Base-by-base conservation (phyloP, 345 rosid genomes). In the Carallia pectinifolia region DNA sequence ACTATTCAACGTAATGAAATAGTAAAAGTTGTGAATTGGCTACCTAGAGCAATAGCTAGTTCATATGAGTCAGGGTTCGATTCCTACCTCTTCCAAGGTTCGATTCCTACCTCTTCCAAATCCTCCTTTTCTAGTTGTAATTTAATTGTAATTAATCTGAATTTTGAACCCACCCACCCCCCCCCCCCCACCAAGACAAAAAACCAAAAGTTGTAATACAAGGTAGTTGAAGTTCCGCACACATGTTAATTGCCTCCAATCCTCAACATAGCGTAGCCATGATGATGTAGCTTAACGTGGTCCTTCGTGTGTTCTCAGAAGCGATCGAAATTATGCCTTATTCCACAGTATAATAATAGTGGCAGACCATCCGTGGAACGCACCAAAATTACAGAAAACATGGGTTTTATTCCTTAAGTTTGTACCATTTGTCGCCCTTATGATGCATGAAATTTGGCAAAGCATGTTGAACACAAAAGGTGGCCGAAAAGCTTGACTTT, bases 401-500 rank as follows among this genome's bases (percentile, higher is more conserved):
- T 31, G 7, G 50, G 60, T 70, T 64, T 65, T 65, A 65, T 47
- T 62, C 73, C 53, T 13, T 13, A 36, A 27, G 50, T 40, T 62
- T 62, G 39, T 40, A 34, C 17, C 6, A 16, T 52, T 48, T 67
- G 19, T 7, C 37, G 55, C 52, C 38, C 37, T 33, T 61, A 2
- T 12, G 50, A 44, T 81, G 83, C 83, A 80, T 79, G 84, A 62
- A 73, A 37, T 77, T 65, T 56, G 65, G 61, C 54, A 62, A 77
- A 75, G 71, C 36, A 44, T 13, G 29, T 53, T 38, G 73, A 71
- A 77, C 71, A 76, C 50, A 72, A 74, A 75, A 55, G 79, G 50
- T 69, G 72, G 93, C 96, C 91, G 96, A 78, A 93, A 93, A 93
- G 88, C 85, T 88, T 88, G 97, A 93, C 96, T 87, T 84, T 86